Conservation (phyloP, 495 filamentous ascomycete genomes). For the Clohesyomyces aquaticus region DNA sequence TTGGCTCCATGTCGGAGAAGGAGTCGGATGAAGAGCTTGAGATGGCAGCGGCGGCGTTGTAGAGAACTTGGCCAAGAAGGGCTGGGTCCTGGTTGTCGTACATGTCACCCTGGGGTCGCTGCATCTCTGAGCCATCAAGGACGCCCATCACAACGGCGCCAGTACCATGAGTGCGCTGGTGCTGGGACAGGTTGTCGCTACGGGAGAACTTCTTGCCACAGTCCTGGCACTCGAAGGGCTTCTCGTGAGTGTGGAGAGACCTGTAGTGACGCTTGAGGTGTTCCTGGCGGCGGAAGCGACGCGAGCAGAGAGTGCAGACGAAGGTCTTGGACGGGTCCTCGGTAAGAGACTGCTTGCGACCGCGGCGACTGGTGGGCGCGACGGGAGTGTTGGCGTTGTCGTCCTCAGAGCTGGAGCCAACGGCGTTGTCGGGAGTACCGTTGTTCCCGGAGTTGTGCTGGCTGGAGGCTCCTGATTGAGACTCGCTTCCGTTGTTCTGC, state of each 20-base stretch:
- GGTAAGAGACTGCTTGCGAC: constrained; percentile 97
- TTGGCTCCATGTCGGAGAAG: constrained; percentile 23
- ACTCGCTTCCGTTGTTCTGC: constrained; percentile 48
- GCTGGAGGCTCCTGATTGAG: constrained; percentile 40
- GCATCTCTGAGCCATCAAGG: constrained; percentile 66
- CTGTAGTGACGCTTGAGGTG: constrained; percentile 99
- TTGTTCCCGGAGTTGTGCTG: constrained; percentile 49
- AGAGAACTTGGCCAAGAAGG: constrained; percentile 71
- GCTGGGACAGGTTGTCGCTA: constrained; percentile 95
- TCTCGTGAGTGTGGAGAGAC: constrained; percentile 96
- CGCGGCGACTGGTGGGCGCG: constrained; percentile 82
- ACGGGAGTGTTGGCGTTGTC: constrained; percentile 45
- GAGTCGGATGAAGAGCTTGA: constrained; percentile 35
- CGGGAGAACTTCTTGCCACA: constrained; percentile 99
- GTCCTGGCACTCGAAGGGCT: constrained; percentile 96
- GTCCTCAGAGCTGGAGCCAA: constrained; percentile 46
- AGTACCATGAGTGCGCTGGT: constrained; percentile 89
- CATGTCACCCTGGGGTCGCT: constrained; percentile 50
- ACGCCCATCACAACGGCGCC: constrained; percentile 89
- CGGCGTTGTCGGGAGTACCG: constrained; percentile 39
- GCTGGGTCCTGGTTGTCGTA: constrained; percentile 63
- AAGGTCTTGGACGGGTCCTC: constrained; percentile 99
- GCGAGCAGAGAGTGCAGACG: constrained; percentile 91
- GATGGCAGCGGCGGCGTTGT: constrained; percentile 68
- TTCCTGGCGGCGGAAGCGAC: constrained; percentile 97